Conservation (phyloP, 305 asterid species). For the Fraxinus paxiana region DNA sequence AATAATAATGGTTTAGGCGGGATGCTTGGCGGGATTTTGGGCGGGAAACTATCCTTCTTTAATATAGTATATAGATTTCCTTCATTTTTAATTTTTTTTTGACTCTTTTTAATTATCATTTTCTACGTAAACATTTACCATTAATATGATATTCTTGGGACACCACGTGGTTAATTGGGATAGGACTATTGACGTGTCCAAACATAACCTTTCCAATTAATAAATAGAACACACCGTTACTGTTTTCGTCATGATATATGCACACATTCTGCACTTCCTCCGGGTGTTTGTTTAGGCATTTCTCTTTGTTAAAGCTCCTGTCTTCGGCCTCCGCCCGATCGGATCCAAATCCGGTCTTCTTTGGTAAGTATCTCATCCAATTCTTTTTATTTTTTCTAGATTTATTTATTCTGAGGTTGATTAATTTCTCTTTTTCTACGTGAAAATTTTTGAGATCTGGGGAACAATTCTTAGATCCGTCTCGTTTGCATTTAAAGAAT, state of each 20-base stretch:
- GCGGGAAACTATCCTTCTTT: no score
- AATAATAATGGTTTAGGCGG: no score
- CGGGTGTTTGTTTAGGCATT: conserved; percentile 20
- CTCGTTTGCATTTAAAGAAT: conserved; percentile 2
- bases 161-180: background rate
- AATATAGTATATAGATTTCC: no score
- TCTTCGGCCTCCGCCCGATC: conserved; percentile 8
- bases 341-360: conserved; percentile 1
- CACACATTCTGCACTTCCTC: background rate
- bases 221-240: background rate
- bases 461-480: conserved; percentile 28
- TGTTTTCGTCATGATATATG: background rate
- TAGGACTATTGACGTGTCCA: conserved; percentile 17
- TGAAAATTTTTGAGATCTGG: conserved; percentile 32
- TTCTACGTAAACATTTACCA: no score
- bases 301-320: background rate
- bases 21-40: no score
- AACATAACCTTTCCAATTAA: conserved; percentile 22
- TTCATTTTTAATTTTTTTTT: no score
- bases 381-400: background rate
- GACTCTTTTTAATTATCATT: no score
- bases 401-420: background rate
- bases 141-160: background rate
- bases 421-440: background rate
- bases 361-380: conserved; percentile 24